Evolutionary conservation across 225 moss, liverwort and hornwort genomes (phyloP).

Genomic region (Sphagnum contortum): DNA sequence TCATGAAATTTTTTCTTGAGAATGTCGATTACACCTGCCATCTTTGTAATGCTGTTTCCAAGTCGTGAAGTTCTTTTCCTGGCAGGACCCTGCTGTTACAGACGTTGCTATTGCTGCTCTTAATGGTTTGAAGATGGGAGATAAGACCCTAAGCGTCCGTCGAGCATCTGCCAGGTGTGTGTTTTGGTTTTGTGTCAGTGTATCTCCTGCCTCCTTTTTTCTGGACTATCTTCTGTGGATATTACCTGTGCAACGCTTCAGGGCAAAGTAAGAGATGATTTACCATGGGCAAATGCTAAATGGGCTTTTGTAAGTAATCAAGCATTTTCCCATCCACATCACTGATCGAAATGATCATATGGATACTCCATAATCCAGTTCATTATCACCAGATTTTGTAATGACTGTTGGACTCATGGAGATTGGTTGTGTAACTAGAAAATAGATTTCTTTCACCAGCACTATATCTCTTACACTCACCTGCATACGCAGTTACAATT

Average conservation of each 20-base stretch:
- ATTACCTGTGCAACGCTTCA: slow-evolving; percentile 99
- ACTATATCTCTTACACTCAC: not conserved
- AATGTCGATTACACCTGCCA: too few species aligned
- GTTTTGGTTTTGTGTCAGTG: slow-evolving; percentile 73
- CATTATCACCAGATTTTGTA: not conserved
- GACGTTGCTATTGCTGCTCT: slow-evolving; percentile 99
- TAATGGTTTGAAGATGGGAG: slow-evolving; percentile 99
- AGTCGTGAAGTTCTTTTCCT: slow-evolving; percentile 18
- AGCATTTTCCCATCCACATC: slow-evolving; percentile 45
- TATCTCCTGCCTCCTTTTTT: slow-evolving; percentile 39
- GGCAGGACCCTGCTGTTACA: slow-evolving; percentile 99
- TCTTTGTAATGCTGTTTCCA: not conserved
- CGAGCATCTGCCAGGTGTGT: slow-evolving; percentile 99
- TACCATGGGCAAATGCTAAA: slow-evolving; percentile 99
- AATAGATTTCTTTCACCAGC: too few species aligned
- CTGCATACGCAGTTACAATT: not conserved
- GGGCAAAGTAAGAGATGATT: slow-evolving; percentile 99
- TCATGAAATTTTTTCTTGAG: not conserved
- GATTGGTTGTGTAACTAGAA: too few species aligned
- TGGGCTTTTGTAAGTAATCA: slow-evolving; percentile 47
- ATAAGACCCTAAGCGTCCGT: slow-evolving; percentile 99
- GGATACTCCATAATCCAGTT: slow-evolving; percentile 12
- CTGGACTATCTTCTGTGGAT: slow-evolving; percentile 99
- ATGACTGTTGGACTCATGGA: too few species aligned
- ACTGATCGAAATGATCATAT: slow-evolving; percentile 17